Evolutionary conservation across 1,139 yeast species (phyloP).

Genomic region (Wickerhamomyces sp.): DNA sequence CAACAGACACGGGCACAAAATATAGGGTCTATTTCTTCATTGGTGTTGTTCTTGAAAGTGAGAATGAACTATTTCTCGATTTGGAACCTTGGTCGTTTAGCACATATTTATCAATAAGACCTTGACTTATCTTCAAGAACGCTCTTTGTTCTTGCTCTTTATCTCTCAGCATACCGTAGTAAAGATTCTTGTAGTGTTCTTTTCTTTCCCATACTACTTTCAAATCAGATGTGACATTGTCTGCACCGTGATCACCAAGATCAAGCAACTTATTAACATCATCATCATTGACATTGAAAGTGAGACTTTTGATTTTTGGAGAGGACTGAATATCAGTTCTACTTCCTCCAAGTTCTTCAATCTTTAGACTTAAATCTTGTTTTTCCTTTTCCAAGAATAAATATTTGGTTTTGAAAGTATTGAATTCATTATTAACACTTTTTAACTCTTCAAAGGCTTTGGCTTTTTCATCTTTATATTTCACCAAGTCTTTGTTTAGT

Average conservation of each 20-base stretch:
- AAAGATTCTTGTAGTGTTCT: constrained; percentile 14
- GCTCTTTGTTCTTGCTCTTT: constrained; percentile 11
- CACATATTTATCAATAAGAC: constrained; percentile 12
- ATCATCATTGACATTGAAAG: background rate
- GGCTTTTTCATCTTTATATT: constrained; percentile 1
- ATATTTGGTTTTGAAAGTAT: constrained; percentile 6
- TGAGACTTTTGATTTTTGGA: background rate
- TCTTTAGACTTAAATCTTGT: background rate
- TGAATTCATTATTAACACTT: constrained; percentile 4
- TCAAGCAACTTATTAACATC: background rate
- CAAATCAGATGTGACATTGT: background rate
- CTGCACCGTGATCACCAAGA: background rate
- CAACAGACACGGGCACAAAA: too few relatives aligned
- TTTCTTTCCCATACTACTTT: constrained; percentile 6
- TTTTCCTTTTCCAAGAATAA: constrained; percentile 5
- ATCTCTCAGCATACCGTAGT: constrained; percentile 8
- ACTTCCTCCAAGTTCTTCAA: background rate
- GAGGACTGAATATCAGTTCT: background rate
- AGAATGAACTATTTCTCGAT: too few relatives aligned
- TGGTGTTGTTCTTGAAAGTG: too few relatives aligned
- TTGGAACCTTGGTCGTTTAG: background rate
- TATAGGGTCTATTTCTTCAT: too few relatives aligned
- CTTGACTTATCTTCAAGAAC: constrained; percentile 6
- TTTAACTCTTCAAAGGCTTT: background rate
- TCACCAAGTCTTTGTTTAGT: constrained; percentile 3